These are phyloP conservation scores for Colletotrichum tamarilloi DNA, from an alignment of 2,329 filamentous ascomycete genomes.

Conservation along the genomic window DNA sequence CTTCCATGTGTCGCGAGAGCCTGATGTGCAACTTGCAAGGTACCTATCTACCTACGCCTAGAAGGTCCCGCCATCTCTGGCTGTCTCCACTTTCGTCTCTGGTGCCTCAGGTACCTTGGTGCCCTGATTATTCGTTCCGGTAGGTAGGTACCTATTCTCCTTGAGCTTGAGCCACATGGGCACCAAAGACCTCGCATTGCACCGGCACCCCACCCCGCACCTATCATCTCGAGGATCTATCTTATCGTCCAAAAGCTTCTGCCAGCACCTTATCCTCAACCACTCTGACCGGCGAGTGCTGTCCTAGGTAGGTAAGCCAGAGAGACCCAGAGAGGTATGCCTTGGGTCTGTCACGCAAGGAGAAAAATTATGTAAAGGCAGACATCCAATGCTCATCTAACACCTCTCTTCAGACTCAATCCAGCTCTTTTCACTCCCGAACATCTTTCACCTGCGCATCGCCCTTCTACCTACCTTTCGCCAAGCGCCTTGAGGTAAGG, in stretches of 20 bases:
- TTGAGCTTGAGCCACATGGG: background rate
- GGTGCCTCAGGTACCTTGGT: background rate
- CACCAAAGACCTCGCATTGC: background rate
- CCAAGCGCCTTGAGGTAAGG: background rate
- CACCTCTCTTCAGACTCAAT: background rate
- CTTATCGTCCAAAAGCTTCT: slow-evolving; percentile 21
- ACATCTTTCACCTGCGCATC: background rate
- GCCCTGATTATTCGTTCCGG: background rate
- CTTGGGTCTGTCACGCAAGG: background rate
- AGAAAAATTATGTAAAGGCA: background rate
- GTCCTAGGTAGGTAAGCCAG: background rate
- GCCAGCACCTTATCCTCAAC: background rate
- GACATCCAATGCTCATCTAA: background rate
- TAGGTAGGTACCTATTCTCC: background rate
- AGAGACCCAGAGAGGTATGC: slow-evolving; percentile 7
- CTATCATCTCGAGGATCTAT: background rate
- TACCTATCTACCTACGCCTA: background rate
- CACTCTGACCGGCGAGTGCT: slow-evolving; percentile 1
- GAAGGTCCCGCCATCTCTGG: background rate
- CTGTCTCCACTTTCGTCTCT: too few species aligned
- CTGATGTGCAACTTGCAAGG: background rate
- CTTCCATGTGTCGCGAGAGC: background rate
- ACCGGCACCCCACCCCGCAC: slow-evolving; percentile 31
- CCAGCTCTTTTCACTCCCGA: background rate
- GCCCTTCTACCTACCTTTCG: slow-evolving; percentile 12